Evolutionary conservation across 2,329 filamentous ascomycete species (phyloP).

Genomic region (Pseudogymnoascus sp.): DNA sequence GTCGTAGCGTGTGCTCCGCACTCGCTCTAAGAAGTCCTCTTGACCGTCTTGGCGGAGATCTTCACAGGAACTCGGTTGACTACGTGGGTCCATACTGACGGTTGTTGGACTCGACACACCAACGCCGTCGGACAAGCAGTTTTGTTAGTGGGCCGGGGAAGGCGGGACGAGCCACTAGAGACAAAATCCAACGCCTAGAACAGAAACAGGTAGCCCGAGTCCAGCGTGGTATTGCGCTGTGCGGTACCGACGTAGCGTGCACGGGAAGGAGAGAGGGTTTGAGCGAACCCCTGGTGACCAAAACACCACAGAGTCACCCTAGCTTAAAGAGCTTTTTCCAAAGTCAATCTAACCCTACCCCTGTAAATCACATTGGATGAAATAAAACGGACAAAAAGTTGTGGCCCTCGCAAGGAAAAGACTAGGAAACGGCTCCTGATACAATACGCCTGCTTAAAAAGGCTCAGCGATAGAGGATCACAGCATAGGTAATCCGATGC

Average conservation of each 20-base stretch:
- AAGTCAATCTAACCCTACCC: not conserved
- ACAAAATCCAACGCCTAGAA: not conserved
- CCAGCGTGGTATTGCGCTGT: not conserved
- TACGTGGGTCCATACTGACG: not conserved
- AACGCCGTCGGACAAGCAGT: not conserved
- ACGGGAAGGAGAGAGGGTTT: not conserved
- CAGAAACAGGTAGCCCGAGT: not conserved
- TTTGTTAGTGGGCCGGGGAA: constrained; percentile 3
- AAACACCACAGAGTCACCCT: not conserved
- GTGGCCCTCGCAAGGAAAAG: not conserved
- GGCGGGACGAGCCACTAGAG: constrained; percentile 7
- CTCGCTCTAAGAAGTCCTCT: not conserved
- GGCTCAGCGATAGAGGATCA: not conserved
- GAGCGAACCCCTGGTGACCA: not conserved
- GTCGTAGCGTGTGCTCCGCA: constrained; percentile 4
- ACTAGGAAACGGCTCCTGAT: not conserved
- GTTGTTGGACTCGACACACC: not conserved
- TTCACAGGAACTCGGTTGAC: not conserved
- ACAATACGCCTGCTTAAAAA: not conserved
- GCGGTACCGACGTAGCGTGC: not conserved
- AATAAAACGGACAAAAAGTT: not conserved
- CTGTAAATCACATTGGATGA: constrained; percentile 5
- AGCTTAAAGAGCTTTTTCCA: not conserved
- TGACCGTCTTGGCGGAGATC: constrained; percentile 6
- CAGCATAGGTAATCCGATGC: not conserved